These are phyloP conservation scores for Kluyveromyces sp. DNA, from an alignment of 1,139 yeast genomes.

Conservation along the genomic window DNA sequence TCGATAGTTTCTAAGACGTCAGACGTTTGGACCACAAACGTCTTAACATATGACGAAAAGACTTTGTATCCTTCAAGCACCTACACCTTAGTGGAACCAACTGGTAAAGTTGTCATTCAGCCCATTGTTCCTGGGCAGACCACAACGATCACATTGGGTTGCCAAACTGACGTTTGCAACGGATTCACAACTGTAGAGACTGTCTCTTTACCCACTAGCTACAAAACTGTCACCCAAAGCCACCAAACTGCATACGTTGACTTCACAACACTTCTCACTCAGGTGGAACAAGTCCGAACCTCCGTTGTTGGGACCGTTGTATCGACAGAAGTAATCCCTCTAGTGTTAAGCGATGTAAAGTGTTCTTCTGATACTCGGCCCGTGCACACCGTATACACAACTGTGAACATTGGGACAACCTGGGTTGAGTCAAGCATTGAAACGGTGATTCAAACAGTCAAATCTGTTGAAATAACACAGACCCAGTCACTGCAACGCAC, in stretches of 20 bases:
- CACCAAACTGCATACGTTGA: constrained; percentile 1
- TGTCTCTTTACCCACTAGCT: constrained; percentile 1
- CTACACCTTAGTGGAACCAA: constrained; percentile 5
- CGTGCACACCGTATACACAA: background rate
- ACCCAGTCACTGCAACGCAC: background rate
- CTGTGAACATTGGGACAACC: background rate
- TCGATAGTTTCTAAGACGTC: constrained; percentile 7
- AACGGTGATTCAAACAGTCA: background rate
- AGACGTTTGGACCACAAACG: constrained; percentile 1
- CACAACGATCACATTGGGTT: constrained; percentile 7
- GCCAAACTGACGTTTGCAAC: constrained; percentile 1
- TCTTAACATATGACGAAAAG: constrained; percentile 2
- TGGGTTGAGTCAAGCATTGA: background rate
- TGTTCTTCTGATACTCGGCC: background rate
- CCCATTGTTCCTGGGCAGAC: constrained; percentile 5
- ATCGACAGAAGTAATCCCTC: background rate
- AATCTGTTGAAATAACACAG: background rate
- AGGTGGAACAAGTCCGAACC: background rate
- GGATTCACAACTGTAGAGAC: constrained; percentile 1
- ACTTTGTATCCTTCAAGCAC: constrained; percentile 7
- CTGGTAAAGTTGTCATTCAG: background rate
- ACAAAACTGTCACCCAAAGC: background rate
- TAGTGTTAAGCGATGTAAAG: background rate
- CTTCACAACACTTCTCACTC: background rate
- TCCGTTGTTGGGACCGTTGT: background rate